A percentile compares a stretch with the other conserved stretches of the same genome.
These are phyloP conservation scores for Aureobasidium musti DNA, from an alignment of 2,329 filamentous ascomycete species.

Conservation along the genomic window DNA sequence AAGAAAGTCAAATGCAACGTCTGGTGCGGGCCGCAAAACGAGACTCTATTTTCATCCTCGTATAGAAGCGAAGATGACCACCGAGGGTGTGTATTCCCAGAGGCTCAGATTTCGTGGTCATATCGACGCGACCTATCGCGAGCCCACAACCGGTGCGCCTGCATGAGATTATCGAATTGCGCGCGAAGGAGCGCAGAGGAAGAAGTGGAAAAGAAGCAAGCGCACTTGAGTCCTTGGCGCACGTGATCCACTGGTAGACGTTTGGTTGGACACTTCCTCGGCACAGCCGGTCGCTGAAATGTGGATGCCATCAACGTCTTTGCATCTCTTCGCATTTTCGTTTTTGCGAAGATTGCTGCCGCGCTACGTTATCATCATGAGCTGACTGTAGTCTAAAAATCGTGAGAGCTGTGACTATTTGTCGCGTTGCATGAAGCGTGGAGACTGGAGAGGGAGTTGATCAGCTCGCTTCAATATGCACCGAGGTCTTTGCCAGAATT, in stretches of 20 bases:
- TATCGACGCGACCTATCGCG: background rate
- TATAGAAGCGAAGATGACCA: background rate
- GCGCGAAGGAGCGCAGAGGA: background rate
- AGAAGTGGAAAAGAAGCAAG: background rate
- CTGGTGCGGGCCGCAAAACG: background rate
- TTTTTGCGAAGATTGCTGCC: background rate
- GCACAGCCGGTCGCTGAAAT: background rate
- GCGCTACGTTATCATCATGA: background rate
- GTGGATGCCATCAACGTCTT: background rate
- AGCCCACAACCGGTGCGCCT: constrained; percentile 14
- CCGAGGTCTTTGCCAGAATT: background rate
- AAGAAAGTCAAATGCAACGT: constrained; percentile 19
- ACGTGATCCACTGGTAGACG: background rate
- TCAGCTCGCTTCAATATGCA: background rate
- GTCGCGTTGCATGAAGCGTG: background rate
- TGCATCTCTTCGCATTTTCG: background rate
- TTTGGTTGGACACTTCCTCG: constrained; percentile 8
- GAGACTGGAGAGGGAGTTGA: no score
- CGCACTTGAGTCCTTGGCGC: no score
- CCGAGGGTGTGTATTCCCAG: background rate
- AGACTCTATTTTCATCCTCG: constrained; percentile 12
- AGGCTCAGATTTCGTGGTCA: background rate
- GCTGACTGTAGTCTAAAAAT: background rate
- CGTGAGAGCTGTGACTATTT: background rate
- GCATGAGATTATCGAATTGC: constrained; percentile 13